Base-by-base conservation (phyloP, 345 rosid species). In the Eucalyptus erythrocorys region DNA sequence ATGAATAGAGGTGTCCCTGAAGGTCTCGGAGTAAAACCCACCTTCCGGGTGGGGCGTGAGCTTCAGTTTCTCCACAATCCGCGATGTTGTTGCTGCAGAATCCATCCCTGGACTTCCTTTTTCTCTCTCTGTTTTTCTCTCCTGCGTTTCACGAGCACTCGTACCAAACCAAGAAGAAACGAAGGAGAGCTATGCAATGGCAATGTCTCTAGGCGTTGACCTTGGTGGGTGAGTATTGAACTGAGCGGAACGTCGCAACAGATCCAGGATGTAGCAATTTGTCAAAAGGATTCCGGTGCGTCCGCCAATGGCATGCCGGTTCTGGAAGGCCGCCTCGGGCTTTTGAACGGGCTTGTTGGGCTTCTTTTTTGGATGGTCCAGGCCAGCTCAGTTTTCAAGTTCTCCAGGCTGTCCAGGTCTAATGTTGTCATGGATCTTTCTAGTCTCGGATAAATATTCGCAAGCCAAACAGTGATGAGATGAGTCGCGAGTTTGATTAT, bases 11-110 rank as follows among this genome's bases (percentile, higher is more conserved):
- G 91, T 59, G 88, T 97, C 99, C 89, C 99, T 94, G 88, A 96
- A 96, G 43, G 96, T 92, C 93, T 97, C 97, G 19, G 89, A 11
- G 93, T 86, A 97, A 90, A 95, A 96, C 34, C 99, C 99, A 64
- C 99, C 99, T 90, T 97, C 99, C 87, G 90, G 94, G 86, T 97
- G 97, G 9, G 98, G 88, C 66, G 86, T 91, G 85, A 97, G 95
- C 79, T 95, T 92, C 90, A 97, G 90, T 88, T 94, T 95, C 32
- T 90, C 84, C 13, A 92, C 94, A 47, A 96, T 91, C 90, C 90
- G 61, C 32, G 91, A 87, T 47, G 91, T 94, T 34, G 98, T 90
- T 30, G 96, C 90, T 30, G 96, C 90, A 40, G 92, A 89, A 76
- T 40, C 84, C 84, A 76, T 76, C 42, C 6, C 47, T 12, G 84